Percentiles rank a stretch among this genome's conserved stretches.
Evolutionary conservation across 2,329 filamentous ascomycete species (phyloP).

Genomic region (Hypoxylon rubiginosum): DNA sequence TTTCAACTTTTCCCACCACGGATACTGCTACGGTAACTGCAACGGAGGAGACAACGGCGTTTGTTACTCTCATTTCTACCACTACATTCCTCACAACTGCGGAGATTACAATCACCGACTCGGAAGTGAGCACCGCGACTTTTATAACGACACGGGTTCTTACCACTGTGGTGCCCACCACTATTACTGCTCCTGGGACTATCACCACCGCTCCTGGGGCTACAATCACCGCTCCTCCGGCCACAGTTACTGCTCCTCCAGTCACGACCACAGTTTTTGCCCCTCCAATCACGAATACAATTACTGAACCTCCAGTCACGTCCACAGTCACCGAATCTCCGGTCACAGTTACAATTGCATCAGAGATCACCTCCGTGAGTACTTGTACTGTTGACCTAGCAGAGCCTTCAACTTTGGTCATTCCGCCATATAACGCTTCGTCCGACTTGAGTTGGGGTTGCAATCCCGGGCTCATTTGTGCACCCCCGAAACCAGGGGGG

Average conservation of each 20-base stretch:
- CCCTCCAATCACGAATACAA: slow-evolving; percentile 19
- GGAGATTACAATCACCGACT: slow-evolving; percentile 49
- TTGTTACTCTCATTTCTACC: slow-evolving; percentile 47
- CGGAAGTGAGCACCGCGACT: slow-evolving; percentile 48
- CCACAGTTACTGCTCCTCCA: slow-evolving; percentile 35
- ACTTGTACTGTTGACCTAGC: slow-evolving; percentile 61
- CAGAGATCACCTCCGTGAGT: slow-evolving; percentile 51
- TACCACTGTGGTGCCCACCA: slow-evolving; percentile 45
- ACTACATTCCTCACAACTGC: slow-evolving; percentile 48
- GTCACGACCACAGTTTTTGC: slow-evolving; percentile 3
- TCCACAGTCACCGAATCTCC: slow-evolving; percentile 13
- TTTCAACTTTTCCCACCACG: slow-evolving; percentile 43
- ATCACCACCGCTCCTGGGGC: slow-evolving; percentile 41
- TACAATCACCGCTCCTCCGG: slow-evolving; percentile 30
- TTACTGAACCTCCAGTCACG: slow-evolving; percentile 24
- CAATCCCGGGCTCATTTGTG: slow-evolving; percentile 65
- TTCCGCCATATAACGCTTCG: slow-evolving; percentile 49
- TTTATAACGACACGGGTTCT: slow-evolving; percentile 48
- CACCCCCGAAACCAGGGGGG: slow-evolving; percentile 61
- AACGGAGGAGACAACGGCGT: slow-evolving; percentile 46
- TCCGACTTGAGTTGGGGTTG: slow-evolving; percentile 68
- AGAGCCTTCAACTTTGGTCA: slow-evolving; percentile 46
- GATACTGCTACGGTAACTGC: slow-evolving; percentile 46
- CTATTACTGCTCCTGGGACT: slow-evolving; percentile 35
- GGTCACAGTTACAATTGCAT: slow-evolving; percentile 28